phyloP scores from a whole-genome alignment of 306 rosid genomes.

The Benincasa hispida region DNA sequence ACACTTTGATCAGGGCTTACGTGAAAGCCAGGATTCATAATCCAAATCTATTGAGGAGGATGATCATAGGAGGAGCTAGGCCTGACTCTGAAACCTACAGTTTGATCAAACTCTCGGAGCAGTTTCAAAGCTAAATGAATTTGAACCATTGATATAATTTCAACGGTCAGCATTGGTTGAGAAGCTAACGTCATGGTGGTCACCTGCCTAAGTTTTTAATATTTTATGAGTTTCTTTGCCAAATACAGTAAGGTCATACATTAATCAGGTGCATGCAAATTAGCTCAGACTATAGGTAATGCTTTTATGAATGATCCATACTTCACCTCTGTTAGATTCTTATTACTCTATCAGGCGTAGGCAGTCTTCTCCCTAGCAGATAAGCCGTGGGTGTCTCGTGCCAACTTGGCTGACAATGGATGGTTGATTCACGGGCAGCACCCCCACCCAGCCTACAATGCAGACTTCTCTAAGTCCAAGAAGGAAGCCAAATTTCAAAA shows the following conservation, averaged over 20 bases:
- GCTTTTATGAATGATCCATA: neutral
- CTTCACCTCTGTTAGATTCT: neutral
- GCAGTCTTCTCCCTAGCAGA: neutral
- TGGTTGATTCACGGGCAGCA: neutral
- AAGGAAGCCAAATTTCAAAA: neutral
- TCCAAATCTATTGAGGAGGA: slow-evolving; percentile 64
- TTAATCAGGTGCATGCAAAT: too few relatives aligned
- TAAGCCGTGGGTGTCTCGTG: neutral
- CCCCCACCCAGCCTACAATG: neutral
- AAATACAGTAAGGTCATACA: too few relatives aligned
- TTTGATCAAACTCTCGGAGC: slow-evolving; percentile 78
- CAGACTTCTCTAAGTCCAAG: neutral
- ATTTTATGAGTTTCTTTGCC: neutral
- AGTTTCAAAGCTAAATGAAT: slow-evolving; percentile 19
- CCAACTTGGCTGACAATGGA: neutral
- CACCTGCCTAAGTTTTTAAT: neutral
- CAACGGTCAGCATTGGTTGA: neutral
- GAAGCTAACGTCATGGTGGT: neutral
- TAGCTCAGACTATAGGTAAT: neutral
- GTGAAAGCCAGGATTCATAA: slow-evolving; percentile 76
- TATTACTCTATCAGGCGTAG: neutral
- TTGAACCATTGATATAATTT: neutral
- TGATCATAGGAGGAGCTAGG: slow-evolving; percentile 81
- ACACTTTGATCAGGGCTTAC: slow-evolving; percentile 72
- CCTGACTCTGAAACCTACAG: slow-evolving; percentile 91